Conservation (phyloP, 352 stramenopile genomes). For the Saprolegnia parasitica region DNA sequence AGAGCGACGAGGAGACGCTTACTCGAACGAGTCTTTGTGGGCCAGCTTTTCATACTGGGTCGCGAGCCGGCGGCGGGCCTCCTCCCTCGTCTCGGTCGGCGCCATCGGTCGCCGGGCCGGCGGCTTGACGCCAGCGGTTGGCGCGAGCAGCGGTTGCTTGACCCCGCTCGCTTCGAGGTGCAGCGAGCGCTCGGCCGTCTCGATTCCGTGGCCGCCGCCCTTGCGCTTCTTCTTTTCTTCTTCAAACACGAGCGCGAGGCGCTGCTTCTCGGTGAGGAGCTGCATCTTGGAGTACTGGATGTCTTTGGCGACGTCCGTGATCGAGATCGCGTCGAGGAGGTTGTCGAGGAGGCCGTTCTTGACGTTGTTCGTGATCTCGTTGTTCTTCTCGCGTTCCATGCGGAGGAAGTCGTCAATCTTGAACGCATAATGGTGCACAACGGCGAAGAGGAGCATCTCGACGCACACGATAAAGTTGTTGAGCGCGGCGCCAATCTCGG, state of each 20-base stretch:
- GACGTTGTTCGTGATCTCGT: slow-evolving; percentile 24
- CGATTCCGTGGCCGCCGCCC: not conserved
- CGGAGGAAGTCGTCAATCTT: slow-evolving; percentile 38
- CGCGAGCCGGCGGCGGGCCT: not conserved
- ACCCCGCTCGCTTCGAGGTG: not conserved
- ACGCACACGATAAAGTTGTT: slow-evolving; percentile 61
- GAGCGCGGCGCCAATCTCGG: slow-evolving; percentile 36
- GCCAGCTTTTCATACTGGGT: not conserved
- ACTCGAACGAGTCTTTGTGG: not conserved
- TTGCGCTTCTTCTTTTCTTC: not conserved
- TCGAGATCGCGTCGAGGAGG: slow-evolving; percentile 26
- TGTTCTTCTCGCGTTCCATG: slow-evolving; percentile 31
- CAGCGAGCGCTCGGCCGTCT: not conserved
- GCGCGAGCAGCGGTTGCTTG: slow-evolving; percentile 7
- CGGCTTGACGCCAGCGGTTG: not conserved
- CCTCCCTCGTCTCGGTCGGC: not conserved
- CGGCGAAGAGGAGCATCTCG: slow-evolving; percentile 51
- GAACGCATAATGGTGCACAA: slow-evolving; percentile 54
- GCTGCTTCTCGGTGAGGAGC: slow-evolving; percentile 28
- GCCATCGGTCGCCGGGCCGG: not conserved
- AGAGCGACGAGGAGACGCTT: not conserved
- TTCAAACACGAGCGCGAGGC: slow-evolving; percentile 20
- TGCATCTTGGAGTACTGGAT: slow-evolving; percentile 28
- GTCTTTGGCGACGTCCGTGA: slow-evolving; percentile 29
- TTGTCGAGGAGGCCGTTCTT: slow-evolving; percentile 27